Evolutionary conservation across 2,329 filamentous ascomycete species (phyloP).

Genomic region (Diaporthe australafricana): DNA sequence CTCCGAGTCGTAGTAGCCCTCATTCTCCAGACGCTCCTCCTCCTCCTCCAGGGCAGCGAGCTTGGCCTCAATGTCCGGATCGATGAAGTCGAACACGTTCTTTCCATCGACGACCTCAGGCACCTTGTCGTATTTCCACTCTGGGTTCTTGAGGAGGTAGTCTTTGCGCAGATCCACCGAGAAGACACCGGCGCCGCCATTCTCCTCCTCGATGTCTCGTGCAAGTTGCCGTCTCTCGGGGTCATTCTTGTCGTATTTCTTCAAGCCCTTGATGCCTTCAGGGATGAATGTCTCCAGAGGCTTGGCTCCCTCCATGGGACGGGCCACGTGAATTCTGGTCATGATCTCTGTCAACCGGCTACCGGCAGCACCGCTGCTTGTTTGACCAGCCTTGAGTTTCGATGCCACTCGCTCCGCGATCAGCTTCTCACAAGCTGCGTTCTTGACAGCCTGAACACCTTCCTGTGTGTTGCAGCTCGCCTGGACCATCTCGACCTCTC

Average conservation of each 20-base stretch:
- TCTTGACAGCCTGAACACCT: conserved; percentile 94
- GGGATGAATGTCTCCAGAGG: conserved; percentile 86
- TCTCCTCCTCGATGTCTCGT: conserved; percentile 88
- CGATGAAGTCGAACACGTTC: conserved; percentile 97
- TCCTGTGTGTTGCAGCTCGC: conserved; percentile 95
- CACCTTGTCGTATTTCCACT: conserved; percentile 97
- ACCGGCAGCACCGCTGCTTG: conserved; percentile 75
- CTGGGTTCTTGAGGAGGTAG: conserved; percentile 86
- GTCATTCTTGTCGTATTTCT: conserved; percentile 92
- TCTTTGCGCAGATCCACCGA: conserved; percentile 92
- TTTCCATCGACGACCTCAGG: conserved; percentile 95
- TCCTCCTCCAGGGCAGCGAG: conserved; percentile 93
- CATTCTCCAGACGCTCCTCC: conserved; percentile 89
- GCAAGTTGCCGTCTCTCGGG: conserved; percentile 86
- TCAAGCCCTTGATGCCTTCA: conserved; percentile 80
- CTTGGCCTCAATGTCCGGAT: conserved; percentile 96
- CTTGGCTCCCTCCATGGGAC: conserved; percentile 83
- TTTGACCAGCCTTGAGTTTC: conserved; percentile 94
- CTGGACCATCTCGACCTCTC: conserved; percentile 92
- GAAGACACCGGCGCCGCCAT: conserved; percentile 95
- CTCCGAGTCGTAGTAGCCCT: conserved; percentile 94
- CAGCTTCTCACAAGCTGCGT: conserved; percentile 91
- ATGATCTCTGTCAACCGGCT: conserved; percentile 91
- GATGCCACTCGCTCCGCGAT: conserved; percentile 94
- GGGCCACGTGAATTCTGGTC: conserved; percentile 95